Evolutionary conservation across 2,329 filamentous ascomycete genomes (phyloP).

Genomic region (Botrytis fragariae): DNA sequence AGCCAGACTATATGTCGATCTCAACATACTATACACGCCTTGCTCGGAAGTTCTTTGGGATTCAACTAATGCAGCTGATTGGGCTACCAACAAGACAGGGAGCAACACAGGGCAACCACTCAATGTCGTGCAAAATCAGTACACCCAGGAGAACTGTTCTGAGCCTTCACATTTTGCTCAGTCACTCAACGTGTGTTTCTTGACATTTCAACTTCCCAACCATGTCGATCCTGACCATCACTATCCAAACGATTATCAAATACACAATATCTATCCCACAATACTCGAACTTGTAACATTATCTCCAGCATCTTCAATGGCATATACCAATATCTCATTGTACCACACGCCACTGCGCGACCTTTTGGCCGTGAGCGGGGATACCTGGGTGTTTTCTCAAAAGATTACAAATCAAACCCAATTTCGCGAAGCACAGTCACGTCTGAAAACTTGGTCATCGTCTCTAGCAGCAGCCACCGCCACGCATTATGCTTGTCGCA

Average conservation of each 20-base stretch:
- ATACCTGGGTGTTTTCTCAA: conserved; percentile 56
- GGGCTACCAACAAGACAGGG: conserved; percentile 40
- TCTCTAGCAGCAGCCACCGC: conserved; percentile 48
- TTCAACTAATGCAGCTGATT: conserved; percentile 46
- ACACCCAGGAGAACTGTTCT: conserved; percentile 19
- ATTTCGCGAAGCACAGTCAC: conserved; percentile 49
- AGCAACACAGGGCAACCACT: conserved; percentile 22
- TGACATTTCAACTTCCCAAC: conserved; percentile 32
- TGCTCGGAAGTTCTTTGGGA: conserved; percentile 50
- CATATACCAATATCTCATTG: conserved; percentile 55
- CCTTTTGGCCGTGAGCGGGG: conserved; percentile 56
- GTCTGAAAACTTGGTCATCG: conserved; percentile 47
- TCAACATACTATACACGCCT: conserved; percentile 27
- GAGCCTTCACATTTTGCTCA: conserved; percentile 28
- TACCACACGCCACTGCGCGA: conserved; percentile 58
- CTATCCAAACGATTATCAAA: conserved; percentile 25
- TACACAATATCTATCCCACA: conserved; percentile 15
- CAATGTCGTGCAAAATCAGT: conserved; percentile 24
- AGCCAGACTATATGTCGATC: conserved; percentile 13
- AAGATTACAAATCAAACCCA: conserved; percentile 48
- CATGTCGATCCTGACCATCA: conserved; percentile 37
- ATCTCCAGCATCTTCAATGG: conserved; percentile 47
- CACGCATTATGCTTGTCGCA: conserved; percentile 50
- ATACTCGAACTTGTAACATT: conserved; percentile 35
- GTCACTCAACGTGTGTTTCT: conserved; percentile 31